A percentile compares a stretch with the other conserved stretches of the same genome.
These are phyloP conservation scores for Flaveria robusta DNA, from an alignment of 129 eudicot genomes.

Conservation along the genomic window DNA sequence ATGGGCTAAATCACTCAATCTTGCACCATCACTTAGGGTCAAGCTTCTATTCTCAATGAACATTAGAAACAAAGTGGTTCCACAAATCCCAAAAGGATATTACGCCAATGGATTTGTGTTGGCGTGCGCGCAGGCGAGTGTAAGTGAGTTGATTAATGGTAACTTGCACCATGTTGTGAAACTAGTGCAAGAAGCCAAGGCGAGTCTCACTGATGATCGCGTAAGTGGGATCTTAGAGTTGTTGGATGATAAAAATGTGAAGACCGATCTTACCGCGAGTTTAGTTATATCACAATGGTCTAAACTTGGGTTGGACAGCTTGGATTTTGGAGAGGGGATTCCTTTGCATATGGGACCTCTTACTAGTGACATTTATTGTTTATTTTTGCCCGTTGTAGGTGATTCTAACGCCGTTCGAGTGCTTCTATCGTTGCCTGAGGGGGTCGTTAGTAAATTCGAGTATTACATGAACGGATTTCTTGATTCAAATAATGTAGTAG, in stretches of 20 bases:
- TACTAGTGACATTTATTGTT: slow-evolving; percentile 79
- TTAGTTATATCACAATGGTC: slow-evolving; percentile 96
- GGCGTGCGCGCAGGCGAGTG: slow-evolving; percentile 75
- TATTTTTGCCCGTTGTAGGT: slow-evolving; percentile 68
- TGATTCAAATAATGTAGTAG: slow-evolving; percentile 35
- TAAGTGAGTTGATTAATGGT: slow-evolving; percentile 45
- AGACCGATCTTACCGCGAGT: slow-evolving; percentile 63
- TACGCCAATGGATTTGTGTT: slow-evolving; percentile 87
- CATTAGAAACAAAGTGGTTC: slow-evolving; percentile 50
- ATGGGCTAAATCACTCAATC: slow-evolving; percentile 72
- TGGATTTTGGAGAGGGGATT: slow-evolving; percentile 87
- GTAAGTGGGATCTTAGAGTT: slow-evolving; percentile 53
- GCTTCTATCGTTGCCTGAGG: slow-evolving; percentile 70
- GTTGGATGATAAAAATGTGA: slow-evolving; percentile 56
- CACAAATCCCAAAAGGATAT: slow-evolving; percentile 66
- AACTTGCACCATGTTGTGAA: slow-evolving; percentile 52
- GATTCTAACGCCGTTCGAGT: slow-evolving; percentile 59
- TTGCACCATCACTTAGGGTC: slow-evolving; percentile 48
- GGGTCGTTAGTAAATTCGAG: slow-evolving; percentile 56
- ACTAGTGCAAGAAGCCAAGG: slow-evolving; percentile 75
- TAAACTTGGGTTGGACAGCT: slow-evolving; percentile 67
- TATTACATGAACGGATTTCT: slow-evolving; percentile 57
- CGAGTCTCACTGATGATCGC: slow-evolving; percentile 41
- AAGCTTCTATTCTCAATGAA: slow-evolving; percentile 79
- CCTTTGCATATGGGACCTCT: slow-evolving; percentile 82